Percentiles rank a stretch among this genome's conserved stretches.
These are phyloP conservation scores for Heliosperma pusillum DNA, from an alignment of 148 eudicot genomes.

Conservation along the genomic window DNA sequence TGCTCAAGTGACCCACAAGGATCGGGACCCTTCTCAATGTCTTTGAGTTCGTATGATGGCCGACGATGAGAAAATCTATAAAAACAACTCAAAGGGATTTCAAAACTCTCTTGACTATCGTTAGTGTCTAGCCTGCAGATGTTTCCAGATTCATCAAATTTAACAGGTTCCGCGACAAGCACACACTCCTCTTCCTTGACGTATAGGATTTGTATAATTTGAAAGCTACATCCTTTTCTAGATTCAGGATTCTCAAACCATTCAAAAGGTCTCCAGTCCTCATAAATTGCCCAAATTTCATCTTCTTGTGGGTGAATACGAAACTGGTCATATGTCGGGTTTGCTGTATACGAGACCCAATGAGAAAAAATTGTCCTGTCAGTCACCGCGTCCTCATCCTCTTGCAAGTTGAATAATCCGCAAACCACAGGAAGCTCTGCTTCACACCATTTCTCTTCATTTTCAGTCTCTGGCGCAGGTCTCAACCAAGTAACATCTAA, in stretches of 20 bases:
- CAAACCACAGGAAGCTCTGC: constrained; percentile 55
- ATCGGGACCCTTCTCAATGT: constrained; percentile 35
- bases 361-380: constrained; percentile 29
- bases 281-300: constrained; percentile 65
- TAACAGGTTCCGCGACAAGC: constrained; percentile 22
- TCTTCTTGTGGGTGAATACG: constrained; percentile 49
- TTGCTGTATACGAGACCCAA: constrained; percentile 30
- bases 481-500: constrained; percentile 42
- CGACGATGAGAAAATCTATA: constrained; percentile 52
- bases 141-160: constrained; percentile 15
- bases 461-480: constrained; percentile 40
- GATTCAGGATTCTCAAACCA: constrained; percentile 46
- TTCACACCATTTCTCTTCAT: constrained; percentile 54
- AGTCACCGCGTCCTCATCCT: constrained; percentile 19
- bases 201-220: constrained; percentile 45
- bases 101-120: constrained; percentile 13
- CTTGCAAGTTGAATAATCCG: constrained; percentile 48
- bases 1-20: constrained; percentile 34
- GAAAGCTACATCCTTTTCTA: constrained; percentile 37
- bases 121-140: constrained; percentile 20
- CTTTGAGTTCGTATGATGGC: constrained; percentile 38
- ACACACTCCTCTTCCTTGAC: constrained; percentile 16
- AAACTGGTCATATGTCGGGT: constrained; percentile 38
- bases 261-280: constrained; percentile 45
- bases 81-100: constrained; percentile 31